These are phyloP conservation scores for Trichoderma cornu-damae DNA, from an alignment of 2,329 filamentous ascomycete genomes.

Conservation along the genomic window DNA sequence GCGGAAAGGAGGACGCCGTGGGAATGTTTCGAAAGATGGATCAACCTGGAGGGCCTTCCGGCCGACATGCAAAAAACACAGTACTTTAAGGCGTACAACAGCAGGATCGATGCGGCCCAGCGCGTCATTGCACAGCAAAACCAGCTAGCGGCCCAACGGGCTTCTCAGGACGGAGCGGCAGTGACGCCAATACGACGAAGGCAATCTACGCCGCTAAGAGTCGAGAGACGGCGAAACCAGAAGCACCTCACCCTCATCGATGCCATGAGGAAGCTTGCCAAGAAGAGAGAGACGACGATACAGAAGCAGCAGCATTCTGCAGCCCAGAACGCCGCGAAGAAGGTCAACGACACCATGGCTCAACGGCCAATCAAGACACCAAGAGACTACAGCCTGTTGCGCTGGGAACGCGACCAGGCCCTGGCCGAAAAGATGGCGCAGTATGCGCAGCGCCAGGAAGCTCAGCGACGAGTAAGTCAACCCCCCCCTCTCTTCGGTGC, in stretches of 20 bases:
- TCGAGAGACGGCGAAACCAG: constrained; percentile 80
- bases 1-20: constrained; percentile 88
- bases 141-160: constrained; percentile 48
- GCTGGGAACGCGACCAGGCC: constrained; percentile 76
- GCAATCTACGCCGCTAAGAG: constrained; percentile 72
- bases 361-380: constrained; percentile 65
- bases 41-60: constrained; percentile 82
- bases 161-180: constrained; percentile 36
- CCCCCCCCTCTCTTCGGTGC: neutral
- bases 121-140: constrained; percentile 50
- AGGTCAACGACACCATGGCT: constrained; percentile 61
- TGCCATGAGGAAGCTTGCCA: constrained; percentile 89
- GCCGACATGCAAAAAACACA: constrained; percentile 92
- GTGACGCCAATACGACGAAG: constrained; percentile 52
- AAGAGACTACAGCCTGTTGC: constrained; percentile 82
- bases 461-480: constrained; percentile 49
- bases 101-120: constrained; percentile 56
- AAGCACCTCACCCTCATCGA: constrained; percentile 87
- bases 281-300: constrained; percentile 79
- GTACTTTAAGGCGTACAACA: constrained; percentile 75
- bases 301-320: constrained; percentile 89
- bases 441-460: constrained; percentile 55
- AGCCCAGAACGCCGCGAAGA: constrained; percentile 70
- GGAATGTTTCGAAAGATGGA: constrained; percentile 98
- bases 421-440: constrained; percentile 55